A percentile compares a stretch with the other conserved stretches of the same genome.
Evolutionary conservation across 1,284 basidiomycete species (phyloP).

Genomic region (Cutaneotrichosporon spelunceum): DNA sequence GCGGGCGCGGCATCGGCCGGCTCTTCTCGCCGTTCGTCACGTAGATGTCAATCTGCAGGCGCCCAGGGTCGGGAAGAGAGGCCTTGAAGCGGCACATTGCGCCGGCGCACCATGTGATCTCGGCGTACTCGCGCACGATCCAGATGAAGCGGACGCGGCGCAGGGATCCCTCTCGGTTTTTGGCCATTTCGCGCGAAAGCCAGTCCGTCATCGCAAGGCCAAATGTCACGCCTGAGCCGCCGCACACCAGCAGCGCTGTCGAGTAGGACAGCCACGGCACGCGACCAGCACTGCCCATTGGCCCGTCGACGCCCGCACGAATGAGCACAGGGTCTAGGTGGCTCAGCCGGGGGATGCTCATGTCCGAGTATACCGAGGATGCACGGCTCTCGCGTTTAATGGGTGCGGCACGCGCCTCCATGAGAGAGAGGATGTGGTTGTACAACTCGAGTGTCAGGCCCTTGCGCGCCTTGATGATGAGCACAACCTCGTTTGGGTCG

Average conservation of each 20-base stretch:
- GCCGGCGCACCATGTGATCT: constrained; percentile 76
- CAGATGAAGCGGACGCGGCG: constrained; percentile 73
- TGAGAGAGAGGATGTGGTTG: constrained; percentile 52
- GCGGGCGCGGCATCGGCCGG: neutral
- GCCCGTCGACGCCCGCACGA: constrained; percentile 70
- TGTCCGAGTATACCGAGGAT: constrained; percentile 17
- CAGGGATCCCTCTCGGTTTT: constrained; percentile 54
- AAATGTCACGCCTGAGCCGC: constrained; percentile 77
- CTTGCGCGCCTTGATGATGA: constrained; percentile 70
- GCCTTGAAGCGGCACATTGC: constrained; percentile 64
- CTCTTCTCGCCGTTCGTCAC: constrained; percentile 59
- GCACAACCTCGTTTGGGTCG: constrained; percentile 63
- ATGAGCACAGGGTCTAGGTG: constrained; percentile 47
- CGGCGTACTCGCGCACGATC: constrained; percentile 77
- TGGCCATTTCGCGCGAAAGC: constrained; percentile 60
- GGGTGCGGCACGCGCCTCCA: constrained; percentile 15
- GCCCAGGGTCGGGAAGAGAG: constrained; percentile 59
- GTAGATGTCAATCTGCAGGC: constrained; percentile 73
- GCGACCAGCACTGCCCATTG: constrained; percentile 68
- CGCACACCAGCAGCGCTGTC: constrained; percentile 66
- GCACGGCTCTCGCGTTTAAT: constrained; percentile 38
- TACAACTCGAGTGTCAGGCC: constrained; percentile 73
- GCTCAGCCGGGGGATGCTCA: neutral
- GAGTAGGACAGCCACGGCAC: constrained; percentile 65
- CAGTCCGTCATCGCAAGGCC: constrained; percentile 71